Evolutionary conservation across 2,329 filamentous ascomycete genomes (phyloP).

Genomic region (Sclerotinia spermophila): DNA sequence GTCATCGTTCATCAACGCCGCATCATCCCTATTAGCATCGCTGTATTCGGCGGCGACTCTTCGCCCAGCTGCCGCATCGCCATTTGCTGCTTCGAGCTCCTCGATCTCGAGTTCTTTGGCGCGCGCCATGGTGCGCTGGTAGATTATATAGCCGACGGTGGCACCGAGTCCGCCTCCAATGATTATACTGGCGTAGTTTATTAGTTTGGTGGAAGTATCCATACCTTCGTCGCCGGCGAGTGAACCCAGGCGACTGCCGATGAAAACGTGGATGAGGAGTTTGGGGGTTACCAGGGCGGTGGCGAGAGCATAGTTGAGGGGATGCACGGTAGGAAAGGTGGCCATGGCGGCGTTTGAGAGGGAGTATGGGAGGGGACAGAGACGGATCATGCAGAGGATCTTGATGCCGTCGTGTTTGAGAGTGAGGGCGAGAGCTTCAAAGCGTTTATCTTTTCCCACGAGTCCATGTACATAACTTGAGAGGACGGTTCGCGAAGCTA

Average conservation of each 20-base stretch:
- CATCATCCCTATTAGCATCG: slow-evolving; percentile 29
- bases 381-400: slow-evolving; percentile 83
- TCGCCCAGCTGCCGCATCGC: slow-evolving; percentile 12
- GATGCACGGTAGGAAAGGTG: slow-evolving; percentile 84
- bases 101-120: slow-evolving; percentile 52
- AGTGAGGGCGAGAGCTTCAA: slow-evolving; percentile 82
- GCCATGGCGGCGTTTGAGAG: slow-evolving; percentile 91
- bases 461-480: slow-evolving; percentile 74
- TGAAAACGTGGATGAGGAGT: slow-evolving; percentile 86
- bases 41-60: slow-evolving; percentile 24
- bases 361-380: slow-evolving; percentile 90
- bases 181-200: slow-evolving; percentile 81
- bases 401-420: slow-evolving; percentile 87
- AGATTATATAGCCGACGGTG: slow-evolving; percentile 80
- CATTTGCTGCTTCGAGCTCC: slow-evolving; percentile 30
- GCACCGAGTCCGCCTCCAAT: slow-evolving; percentile 69
- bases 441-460: slow-evolving; percentile 78
- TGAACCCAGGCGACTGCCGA: slow-evolving; percentile 76
- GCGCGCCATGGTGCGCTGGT: slow-evolving; percentile 63
- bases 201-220: slow-evolving; percentile 69
- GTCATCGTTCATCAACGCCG: slow-evolving; percentile 35
- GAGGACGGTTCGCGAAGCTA: slow-evolving; percentile 75
- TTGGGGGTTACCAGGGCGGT: slow-evolving; percentile 83
- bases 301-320: slow-evolving; percentile 71
- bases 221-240: slow-evolving; percentile 82